Evolutionary conservation across 768 basidiomycete species (phyloP).

Genomic region (Kwoniella newhampshirensis): DNA sequence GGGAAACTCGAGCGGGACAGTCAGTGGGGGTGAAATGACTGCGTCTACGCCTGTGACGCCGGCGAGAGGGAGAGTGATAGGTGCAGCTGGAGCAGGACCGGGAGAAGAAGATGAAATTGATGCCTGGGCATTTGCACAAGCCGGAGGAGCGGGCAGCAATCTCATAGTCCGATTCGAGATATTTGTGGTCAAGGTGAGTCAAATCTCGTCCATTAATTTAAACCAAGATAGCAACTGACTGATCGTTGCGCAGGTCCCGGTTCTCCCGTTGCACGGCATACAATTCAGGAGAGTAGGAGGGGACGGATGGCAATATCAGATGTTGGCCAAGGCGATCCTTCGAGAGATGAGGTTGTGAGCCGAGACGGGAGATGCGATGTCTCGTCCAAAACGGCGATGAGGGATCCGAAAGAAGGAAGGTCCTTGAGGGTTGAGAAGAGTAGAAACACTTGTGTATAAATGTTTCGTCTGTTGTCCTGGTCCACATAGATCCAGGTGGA

Average conservation of each 20-base stretch:
- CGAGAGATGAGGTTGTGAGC: conserved; percentile 44
- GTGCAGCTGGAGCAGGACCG: conserved; percentile 2
- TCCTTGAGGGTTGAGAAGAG: no score
- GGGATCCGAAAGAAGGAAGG: no score
- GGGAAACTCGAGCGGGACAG: conserved; percentile 26
- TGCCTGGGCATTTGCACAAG: conserved; percentile 50
- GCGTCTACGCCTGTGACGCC: conserved; percentile 14
- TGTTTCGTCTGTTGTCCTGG: no score
- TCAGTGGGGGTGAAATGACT: conserved; percentile 22
- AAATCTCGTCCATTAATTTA: no score
- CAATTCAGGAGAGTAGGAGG: conserved; percentile 89
- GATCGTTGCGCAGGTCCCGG: conserved; percentile 93
- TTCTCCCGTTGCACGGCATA: conserved; percentile 86
- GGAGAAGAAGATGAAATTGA: conserved; percentile 49
- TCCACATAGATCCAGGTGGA: no score
- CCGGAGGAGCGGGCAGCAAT: conserved; percentile 63
- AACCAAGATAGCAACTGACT: no score
- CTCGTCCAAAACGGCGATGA: neutral
- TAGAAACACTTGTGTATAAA: no score
- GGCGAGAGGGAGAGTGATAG: neutral
- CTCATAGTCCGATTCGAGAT: conserved; percentile 94
- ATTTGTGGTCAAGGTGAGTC: conserved; percentile 75
- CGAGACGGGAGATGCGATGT: neutral
- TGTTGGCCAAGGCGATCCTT: conserved; percentile 63
- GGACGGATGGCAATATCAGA: conserved; percentile 96